Conservation (phyloP, 2,329 filamentous ascomycete genomes). For the Amphichorda felina region DNA sequence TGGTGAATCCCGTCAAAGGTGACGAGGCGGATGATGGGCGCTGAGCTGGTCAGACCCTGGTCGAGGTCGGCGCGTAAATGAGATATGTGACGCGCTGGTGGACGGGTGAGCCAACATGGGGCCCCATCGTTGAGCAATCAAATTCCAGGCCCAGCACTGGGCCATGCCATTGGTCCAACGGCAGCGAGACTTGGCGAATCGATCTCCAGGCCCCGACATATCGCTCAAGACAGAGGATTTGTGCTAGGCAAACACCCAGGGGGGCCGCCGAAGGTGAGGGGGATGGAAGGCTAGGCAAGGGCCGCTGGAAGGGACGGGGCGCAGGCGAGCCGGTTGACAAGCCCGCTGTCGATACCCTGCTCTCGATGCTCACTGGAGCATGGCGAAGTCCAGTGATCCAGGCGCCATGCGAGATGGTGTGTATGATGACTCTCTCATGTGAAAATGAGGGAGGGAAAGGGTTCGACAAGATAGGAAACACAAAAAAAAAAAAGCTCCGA, state of each 20-base stretch:
- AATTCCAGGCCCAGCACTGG: constrained; percentile 22
- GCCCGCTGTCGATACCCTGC: constrained; percentile 4
- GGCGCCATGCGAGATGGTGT: constrained; percentile 29
- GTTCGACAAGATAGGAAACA: constrained; percentile 4
- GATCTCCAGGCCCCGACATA: not conserved
- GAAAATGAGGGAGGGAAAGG: constrained; percentile 1
- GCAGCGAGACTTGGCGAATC: not conserved
- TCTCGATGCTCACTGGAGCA: constrained; percentile 24
- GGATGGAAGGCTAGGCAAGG: constrained; percentile 2
- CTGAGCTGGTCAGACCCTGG: constrained; percentile 20
- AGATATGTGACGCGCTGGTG: constrained; percentile 36
- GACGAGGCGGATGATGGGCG: constrained; percentile 5
- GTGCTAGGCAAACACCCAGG: not conserved
- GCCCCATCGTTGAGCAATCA: constrained; percentile 32
- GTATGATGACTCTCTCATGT: not conserved
- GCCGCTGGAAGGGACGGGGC: constrained; percentile 1
- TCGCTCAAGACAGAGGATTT: not conserved
- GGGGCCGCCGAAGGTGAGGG: not conserved
- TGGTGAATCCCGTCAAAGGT: not conserved
- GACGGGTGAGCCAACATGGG: constrained; percentile 26
- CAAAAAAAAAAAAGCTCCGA: constrained; percentile 7
- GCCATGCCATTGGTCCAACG: constrained; percentile 26
- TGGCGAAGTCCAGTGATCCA: constrained; percentile 31
- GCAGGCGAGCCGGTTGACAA: not conserved
- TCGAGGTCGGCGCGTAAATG: constrained; percentile 38